Percentiles rank a stretch among this genome's conserved stretches.
Evolutionary conservation across 352 stramenopile genomes (phyloP).

Genomic region (Pythium chondricola): DNA sequence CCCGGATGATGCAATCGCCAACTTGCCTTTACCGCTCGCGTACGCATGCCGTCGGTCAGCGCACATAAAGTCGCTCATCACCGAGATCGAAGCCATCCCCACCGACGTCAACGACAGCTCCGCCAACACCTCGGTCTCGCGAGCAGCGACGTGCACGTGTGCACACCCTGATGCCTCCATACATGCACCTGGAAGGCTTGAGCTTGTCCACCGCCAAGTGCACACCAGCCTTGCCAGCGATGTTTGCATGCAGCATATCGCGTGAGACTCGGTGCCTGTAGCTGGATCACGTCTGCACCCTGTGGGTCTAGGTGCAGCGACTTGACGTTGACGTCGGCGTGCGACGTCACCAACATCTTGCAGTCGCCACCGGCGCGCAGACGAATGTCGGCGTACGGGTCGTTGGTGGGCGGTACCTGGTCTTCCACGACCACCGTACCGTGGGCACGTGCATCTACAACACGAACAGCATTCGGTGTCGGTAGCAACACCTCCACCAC

Average conservation of each 20-base stretch:
- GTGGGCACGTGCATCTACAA: background rate
- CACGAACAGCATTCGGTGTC: background rate
- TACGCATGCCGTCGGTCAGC: background rate
- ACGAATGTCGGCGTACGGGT: constrained; percentile 3
- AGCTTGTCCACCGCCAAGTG: constrained; percentile 2
- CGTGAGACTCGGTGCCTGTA: constrained; percentile 3
- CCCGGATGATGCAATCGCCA: background rate
- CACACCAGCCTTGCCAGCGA: background rate
- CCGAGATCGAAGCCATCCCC: background rate
- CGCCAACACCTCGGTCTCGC: background rate
- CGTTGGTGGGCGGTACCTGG: background rate
- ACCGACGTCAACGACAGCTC: background rate
- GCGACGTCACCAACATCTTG: constrained; percentile 8
- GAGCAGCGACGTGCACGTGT: background rate
- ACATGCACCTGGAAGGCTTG: background rate
- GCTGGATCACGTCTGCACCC: constrained; percentile 6
- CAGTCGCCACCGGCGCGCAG: constrained; percentile 8
- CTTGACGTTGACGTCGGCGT: background rate
- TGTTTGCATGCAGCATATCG: background rate
- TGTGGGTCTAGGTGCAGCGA: constrained; percentile 8
- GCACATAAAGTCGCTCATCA: background rate
- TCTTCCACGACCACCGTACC: constrained; percentile 8
- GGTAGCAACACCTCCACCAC: constrained; percentile 11
- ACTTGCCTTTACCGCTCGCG: background rate
- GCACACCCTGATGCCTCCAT: constrained; percentile 7